Evolutionary conservation across 768 basidiomycete genomes (phyloP).

Genomic region (Tremella fuciformis): DNA sequence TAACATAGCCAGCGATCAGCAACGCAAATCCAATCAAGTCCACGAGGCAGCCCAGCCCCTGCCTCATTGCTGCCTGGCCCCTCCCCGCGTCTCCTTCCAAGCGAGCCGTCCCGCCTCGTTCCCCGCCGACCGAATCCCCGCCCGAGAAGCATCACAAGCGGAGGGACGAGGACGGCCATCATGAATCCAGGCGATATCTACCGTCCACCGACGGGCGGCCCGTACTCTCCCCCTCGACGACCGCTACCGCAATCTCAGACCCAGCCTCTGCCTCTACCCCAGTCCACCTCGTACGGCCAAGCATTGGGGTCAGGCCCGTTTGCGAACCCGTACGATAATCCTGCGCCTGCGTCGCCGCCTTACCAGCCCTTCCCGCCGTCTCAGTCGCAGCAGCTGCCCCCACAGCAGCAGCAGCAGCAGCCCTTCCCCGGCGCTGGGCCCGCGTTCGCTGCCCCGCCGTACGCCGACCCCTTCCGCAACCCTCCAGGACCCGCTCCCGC

Average conservation of each 20-base stretch:
- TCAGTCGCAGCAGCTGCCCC: slow-evolving; percentile 5
- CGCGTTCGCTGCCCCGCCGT: slow-evolving; percentile 4
- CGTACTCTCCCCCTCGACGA: slow-evolving; percentile 7
- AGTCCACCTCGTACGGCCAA: too few relatives aligned
- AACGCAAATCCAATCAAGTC: too few relatives aligned
- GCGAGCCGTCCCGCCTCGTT: too few relatives aligned
- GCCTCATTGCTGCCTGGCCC: too few relatives aligned
- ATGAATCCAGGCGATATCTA: slow-evolving; percentile 46
- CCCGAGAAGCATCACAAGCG: too few relatives aligned
- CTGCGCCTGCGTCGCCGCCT: slow-evolving; percentile 4
- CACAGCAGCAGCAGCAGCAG: too few relatives aligned
- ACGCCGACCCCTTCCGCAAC: background rate
- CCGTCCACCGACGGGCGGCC: slow-evolving; percentile 14
- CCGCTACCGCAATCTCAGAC: slow-evolving; percentile 13
- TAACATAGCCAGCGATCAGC: too few relatives aligned
- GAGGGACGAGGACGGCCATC: slow-evolving; percentile 3
- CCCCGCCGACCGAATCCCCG: too few relatives aligned
- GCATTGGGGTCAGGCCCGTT: background rate
- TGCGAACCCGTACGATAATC: background rate
- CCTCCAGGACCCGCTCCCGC: background rate
- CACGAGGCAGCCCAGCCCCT: too few relatives aligned
- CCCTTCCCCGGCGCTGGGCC: background rate
- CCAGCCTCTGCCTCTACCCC: slow-evolving; percentile 5
- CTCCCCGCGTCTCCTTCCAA: too few relatives aligned
- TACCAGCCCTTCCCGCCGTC: slow-evolving; percentile 9